Conservation (phyloP, 192 early-diverging fungal species). For the Coemansia guatemalensis region DNA sequence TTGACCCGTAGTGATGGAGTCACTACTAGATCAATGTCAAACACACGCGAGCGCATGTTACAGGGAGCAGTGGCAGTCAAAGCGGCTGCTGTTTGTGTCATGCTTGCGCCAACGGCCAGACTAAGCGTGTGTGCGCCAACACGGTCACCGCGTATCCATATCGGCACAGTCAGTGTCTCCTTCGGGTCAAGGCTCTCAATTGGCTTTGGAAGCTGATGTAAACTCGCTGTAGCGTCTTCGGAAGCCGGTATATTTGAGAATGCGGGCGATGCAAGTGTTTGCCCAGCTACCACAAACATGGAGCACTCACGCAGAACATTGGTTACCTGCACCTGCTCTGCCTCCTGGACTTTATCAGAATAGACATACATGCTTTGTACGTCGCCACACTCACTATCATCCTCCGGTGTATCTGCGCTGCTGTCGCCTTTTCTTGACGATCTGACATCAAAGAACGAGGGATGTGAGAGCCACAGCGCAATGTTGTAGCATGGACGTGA, state of each 20-base stretch:
- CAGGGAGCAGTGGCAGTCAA: neutral
- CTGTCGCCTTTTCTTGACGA: slow-evolving; percentile 12
- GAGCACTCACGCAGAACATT: slow-evolving; percentile 42
- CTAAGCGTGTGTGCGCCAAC: slow-evolving; percentile 76
- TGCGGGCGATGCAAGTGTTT: neutral
- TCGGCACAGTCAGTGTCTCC: slow-evolving; percentile 67
- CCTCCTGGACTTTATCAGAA: neutral
- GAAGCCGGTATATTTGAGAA: neutral
- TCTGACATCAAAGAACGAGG: slow-evolving; percentile 70
- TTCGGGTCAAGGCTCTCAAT: slow-evolving; percentile 60
- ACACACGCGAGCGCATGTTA: slow-evolving; percentile 40
- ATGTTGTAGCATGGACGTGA: slow-evolving; percentile 68
- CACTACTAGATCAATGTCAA: slow-evolving; percentile 60
- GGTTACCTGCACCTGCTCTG: slow-evolving; percentile 20
- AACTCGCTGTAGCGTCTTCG: neutral
- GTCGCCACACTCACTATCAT: neutral
- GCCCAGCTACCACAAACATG: slow-evolving; percentile 22
- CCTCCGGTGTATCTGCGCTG: neutral
- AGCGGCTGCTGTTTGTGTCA: neutral
- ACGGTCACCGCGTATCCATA: slow-evolving; percentile 90
- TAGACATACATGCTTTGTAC: slow-evolving; percentile 15
- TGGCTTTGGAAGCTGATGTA: slow-evolving; percentile 9
- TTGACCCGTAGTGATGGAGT: slow-evolving; percentile 89
- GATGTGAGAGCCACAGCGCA: slow-evolving; percentile 79
- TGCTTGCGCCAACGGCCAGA: slow-evolving; percentile 33